Percentiles rank a stretch among this genome's conserved stretches.
phyloP scores from a whole-genome alignment of 805 yeast genomes.

The Ogataea wickerhamii region DNA sequence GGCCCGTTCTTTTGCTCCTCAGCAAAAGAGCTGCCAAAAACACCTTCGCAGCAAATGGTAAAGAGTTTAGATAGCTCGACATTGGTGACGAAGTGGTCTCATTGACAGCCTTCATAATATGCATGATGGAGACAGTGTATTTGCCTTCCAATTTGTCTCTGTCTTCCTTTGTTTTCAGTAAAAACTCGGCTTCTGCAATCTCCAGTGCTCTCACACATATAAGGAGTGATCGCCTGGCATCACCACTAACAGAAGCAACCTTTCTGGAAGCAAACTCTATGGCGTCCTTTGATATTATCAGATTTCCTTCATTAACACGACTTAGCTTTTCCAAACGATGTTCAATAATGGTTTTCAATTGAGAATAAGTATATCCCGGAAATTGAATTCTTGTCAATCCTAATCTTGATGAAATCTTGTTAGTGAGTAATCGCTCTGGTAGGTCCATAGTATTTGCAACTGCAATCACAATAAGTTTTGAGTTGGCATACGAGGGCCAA shows the following conservation, averaged over 20 bases:
- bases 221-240: constrained; percentile 88
- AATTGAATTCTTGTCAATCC: constrained; percentile 87
- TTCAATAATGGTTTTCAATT: constrained; percentile 69
- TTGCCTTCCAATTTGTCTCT: constrained; percentile 32
- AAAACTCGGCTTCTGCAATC: constrained; percentile 66
- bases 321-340: constrained; percentile 58
- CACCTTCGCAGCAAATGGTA: constrained; percentile 69
- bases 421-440: constrained; percentile 83
- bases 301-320: constrained; percentile 38
- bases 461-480: constrained; percentile 83
- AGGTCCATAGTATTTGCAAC: constrained; percentile 97
- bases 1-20: constrained; percentile 61
- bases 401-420: constrained; percentile 85
- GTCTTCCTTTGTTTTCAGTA: constrained; percentile 31
- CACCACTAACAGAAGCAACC: constrained; percentile 96
- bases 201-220: constrained; percentile 89
- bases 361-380: constrained; percentile 80
- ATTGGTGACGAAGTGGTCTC: constrained; percentile 78
- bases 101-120: constrained; percentile 73
- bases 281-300: constrained; percentile 62
- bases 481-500: constrained; percentile 86
- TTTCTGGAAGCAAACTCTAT: constrained; percentile 89
- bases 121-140: constrained; percentile 62
- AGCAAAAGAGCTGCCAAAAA: constrained; percentile 66
- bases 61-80: constrained; percentile 49